Conservation (phyloP, 2,329 filamentous ascomycete species). For the Alternaria alternata region DNA sequence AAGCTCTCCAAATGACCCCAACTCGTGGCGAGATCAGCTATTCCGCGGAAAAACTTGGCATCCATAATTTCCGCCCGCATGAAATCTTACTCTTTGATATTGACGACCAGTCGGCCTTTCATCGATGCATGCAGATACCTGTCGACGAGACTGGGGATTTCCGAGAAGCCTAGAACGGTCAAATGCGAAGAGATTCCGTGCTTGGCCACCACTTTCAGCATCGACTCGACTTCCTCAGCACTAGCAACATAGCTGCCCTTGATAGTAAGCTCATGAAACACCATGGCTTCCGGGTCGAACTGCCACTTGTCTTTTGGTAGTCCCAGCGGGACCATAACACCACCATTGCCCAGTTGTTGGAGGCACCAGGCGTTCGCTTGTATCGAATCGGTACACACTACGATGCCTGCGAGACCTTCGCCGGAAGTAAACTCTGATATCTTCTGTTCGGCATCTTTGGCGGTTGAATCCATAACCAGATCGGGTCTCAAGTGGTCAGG, state of each 20-base stretch:
- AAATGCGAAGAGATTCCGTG: conserved; percentile 32
- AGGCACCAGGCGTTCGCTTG: conserved; percentile 35
- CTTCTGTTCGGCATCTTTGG: conserved; percentile 20
- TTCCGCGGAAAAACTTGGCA: not conserved
- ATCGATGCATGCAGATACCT: conserved; percentile 29
- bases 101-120: conserved; percentile 36
- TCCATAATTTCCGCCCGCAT: not conserved
- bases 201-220: conserved; percentile 34
- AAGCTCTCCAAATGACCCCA: conserved; percentile 33
- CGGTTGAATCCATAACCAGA: conserved; percentile 26
- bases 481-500: conserved; percentile 28
- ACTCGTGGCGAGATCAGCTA: conserved; percentile 5
- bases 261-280: conserved; percentile 36
- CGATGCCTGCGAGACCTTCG: conserved; percentile 35
- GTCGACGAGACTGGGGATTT: conserved; percentile 32
- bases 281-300: conserved; percentile 35
- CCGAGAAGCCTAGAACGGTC: conserved; percentile 30
- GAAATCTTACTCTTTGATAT: conserved; percentile 17
- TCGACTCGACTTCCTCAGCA: conserved; percentile 32
- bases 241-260: conserved; percentile 38
- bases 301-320: conserved; percentile 36
- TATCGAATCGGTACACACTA: conserved; percentile 38
- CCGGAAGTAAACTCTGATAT: conserved; percentile 27
- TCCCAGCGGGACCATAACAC: conserved; percentile 35
- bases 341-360: conserved; percentile 31